A percentile compares a stretch with the other conserved stretches of the same genome.
Evolutionary conservation across 352 stramenopile genomes (phyloP).

Genomic region (Elongisporangium prolatum): DNA sequence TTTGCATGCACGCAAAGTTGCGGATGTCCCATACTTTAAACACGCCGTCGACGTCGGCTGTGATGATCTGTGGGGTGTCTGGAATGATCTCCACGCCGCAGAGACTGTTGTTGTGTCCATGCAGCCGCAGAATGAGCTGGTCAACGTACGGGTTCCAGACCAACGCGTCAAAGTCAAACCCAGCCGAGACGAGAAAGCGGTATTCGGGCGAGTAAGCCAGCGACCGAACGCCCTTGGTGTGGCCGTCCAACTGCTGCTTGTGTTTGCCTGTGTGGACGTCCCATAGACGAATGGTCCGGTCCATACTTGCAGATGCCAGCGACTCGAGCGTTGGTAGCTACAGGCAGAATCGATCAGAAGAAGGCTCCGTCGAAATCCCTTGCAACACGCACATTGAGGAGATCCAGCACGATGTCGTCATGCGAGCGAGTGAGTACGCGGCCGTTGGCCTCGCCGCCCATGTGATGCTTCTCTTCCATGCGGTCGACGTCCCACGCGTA

Average conservation of each 20-base stretch:
- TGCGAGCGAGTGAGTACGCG: slow-evolving; percentile 70
- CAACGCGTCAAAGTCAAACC: slow-evolving; percentile 86
- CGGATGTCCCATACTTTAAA: slow-evolving; percentile 90
- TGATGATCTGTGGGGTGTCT: slow-evolving; percentile 85
- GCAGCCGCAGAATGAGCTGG: slow-evolving; percentile 80
- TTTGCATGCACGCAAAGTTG: slow-evolving; percentile 89
- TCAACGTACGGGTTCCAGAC: slow-evolving; percentile 91
- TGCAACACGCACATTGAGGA: slow-evolving; percentile 47
- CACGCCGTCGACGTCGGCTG: slow-evolving; percentile 72
- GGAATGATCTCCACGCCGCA: slow-evolving; percentile 85
- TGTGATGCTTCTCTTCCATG: slow-evolving; percentile 83
- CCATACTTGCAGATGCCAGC: slow-evolving; percentile 84
- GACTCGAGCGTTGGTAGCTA: slow-evolving; percentile 75
- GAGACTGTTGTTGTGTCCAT: slow-evolving; percentile 83
- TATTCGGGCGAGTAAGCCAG: slow-evolving; percentile 85
- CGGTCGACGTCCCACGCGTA: slow-evolving; percentile 81
- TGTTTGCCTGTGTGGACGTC: slow-evolving; percentile 82
- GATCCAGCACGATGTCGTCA: slow-evolving; percentile 83
- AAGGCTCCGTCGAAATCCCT: no score
- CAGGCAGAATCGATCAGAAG: no score
- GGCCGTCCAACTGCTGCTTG: slow-evolving; percentile 82
- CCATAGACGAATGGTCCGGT: slow-evolving; percentile 87
- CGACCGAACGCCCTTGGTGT: slow-evolving; percentile 75
- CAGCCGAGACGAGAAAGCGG: slow-evolving; percentile 79
- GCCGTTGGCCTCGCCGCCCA: slow-evolving; percentile 57